These are phyloP conservation scores for Immersiella caudata DNA, from an alignment of 495 filamentous ascomycete species.

Conservation along the genomic window DNA sequence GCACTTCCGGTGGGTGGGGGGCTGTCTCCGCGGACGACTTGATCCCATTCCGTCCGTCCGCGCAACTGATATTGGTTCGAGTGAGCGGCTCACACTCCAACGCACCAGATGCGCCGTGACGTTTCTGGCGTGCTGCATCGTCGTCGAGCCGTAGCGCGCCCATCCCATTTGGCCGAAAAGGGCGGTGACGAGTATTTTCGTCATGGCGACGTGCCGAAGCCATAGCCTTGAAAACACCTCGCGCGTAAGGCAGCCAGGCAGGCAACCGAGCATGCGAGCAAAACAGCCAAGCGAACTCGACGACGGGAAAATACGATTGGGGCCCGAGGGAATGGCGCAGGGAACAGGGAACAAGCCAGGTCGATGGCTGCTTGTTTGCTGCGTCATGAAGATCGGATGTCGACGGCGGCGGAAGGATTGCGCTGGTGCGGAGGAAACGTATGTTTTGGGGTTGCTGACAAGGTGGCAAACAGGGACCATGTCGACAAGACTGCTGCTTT, in stretches of 20 bases:
- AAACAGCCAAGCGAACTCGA: neutral
- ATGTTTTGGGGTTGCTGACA: neutral
- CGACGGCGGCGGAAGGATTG: neutral
- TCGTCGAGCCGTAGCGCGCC: neutral
- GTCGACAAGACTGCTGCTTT: neutral
- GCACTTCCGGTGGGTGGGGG: slow-evolving; percentile 4
- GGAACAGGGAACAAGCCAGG: neutral
- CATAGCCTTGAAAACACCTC: neutral
- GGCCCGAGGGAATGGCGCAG: neutral
- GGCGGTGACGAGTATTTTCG: neutral
- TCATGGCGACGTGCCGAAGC: neutral
- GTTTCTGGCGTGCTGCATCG: neutral
- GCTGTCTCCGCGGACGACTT: neutral
- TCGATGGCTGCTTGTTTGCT: neutral
- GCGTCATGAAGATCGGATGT: neutral
- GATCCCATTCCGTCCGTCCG: neutral
- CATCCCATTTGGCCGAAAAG: neutral
- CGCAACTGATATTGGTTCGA: neutral
- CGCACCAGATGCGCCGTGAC: neutral
- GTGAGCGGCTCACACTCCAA: neutral
- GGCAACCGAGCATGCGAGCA: neutral
- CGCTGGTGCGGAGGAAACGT: neutral
- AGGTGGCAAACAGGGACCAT: neutral
- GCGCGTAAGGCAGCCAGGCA: neutral
- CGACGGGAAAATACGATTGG: neutral